phyloP scores from a whole-genome alignment of 805 yeast genomes.

The Yamadazyma paraphyllophila region DNA sequence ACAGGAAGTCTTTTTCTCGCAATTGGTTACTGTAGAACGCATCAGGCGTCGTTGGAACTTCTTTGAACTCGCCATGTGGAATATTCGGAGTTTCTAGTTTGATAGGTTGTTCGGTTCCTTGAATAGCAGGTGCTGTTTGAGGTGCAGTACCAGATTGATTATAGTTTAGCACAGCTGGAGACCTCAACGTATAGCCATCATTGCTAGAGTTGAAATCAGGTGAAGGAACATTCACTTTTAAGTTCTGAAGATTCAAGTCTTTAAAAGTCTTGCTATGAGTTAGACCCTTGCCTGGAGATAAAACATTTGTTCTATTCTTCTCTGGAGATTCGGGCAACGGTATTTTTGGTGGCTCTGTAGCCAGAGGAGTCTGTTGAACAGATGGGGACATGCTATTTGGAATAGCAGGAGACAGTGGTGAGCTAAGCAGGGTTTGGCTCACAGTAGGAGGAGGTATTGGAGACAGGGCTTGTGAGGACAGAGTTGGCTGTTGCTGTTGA shows the following conservation, averaged over 20 bases:
- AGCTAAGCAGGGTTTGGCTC: not conserved
- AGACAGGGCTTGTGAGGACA: not conserved
- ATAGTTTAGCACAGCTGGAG: slow-evolving; percentile 11
- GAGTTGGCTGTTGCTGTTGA: slow-evolving; percentile 1
- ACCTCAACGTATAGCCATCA: slow-evolving; percentile 5
- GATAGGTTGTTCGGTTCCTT: not conserved
- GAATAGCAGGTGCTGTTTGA: not conserved
- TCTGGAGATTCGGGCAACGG: slow-evolving; percentile 14
- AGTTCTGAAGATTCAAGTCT: slow-evolving; percentile 12
- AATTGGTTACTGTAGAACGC: slow-evolving; percentile 15
- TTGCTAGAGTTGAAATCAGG: not conserved
- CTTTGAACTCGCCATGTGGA: slow-evolving; percentile 1
- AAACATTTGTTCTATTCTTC: slow-evolving; percentile 8
- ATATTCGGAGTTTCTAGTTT: slow-evolving; percentile 4
- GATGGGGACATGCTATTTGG: not conserved
- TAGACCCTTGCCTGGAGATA: slow-evolving; percentile 7
- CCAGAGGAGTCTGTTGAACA: not conserved
- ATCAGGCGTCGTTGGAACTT: slow-evolving; percentile 22
- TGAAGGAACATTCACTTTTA: slow-evolving; percentile 7
- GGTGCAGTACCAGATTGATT: not conserved
- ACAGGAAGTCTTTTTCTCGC: not conserved
- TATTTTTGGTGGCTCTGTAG: slow-evolving; percentile 11
- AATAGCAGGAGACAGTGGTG: not conserved
- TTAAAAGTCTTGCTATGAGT: slow-evolving; percentile 13
- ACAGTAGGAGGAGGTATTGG: not conserved